Evolutionary conservation across 768 basidiomycete species (phyloP), one percentile per base, ranked within the genome.

Genomic region (Hypholoma fasciculare): DNA sequence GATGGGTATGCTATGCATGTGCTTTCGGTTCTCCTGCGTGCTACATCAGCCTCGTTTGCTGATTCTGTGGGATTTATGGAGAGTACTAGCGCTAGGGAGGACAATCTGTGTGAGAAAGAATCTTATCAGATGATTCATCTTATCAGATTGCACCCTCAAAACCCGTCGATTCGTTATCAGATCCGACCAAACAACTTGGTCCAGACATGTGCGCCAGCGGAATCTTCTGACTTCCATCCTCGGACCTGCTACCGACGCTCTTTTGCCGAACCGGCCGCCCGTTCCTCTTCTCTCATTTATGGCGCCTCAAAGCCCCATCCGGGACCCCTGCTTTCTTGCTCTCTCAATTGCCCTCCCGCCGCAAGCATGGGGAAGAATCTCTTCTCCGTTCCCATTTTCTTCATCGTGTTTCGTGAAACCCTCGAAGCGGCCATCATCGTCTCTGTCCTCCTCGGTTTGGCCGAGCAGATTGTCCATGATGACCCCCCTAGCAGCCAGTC

Each of bases 341-440:
- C 56, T 57, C 60, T 63, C 56, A 58, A 34, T n/a, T n/a, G 14
- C 62, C 56, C n/a, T 49, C 49, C 60, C 49, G 60, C 34, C 14
- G 42, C 58, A 65, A n/a, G 63, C 56, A 93, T 94, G 92, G 76
- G 81, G 16, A 82, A 82, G 61, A 82, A 86, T 67, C 76, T 95
- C 55, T 97, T 97, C 75, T 92, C 90, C 57, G 82, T 96, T 55
- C 87, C 94, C 67, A 94, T 98, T 64, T 97, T 95, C 80, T 94
- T 98, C 82, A 94, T 97, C 75, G 87, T 96, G 75, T 94, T 96
- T 72, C 85, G 95, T 69, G 95, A 97, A 82, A 90, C 93, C 4
- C 82, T 97, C 61, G 95, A 97, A 78, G 91, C 94, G 4, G 86
- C 86, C 44, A 90, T 98, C 77, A 93, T 98, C 80, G 76, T 97